Base-by-base conservation (phyloP, 2,329 filamentous ascomycete genomes). In the Aureobasidium sp. region DNA sequence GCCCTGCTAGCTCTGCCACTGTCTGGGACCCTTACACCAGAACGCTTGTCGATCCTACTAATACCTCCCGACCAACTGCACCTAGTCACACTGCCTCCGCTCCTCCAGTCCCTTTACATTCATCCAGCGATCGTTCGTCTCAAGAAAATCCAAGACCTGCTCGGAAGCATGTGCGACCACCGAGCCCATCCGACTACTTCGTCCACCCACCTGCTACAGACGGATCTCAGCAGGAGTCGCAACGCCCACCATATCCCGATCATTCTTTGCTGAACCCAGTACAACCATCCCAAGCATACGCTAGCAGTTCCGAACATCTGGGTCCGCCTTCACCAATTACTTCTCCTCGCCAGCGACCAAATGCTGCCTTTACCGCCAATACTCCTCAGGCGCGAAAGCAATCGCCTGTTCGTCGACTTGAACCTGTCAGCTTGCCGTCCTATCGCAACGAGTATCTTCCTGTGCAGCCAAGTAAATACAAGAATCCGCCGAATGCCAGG, bases 381-480 rank as follows among this genome's bases (percentile, higher is more conserved):
- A 60, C 45, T n/a, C 39, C 61, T 15, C 42, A 48, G 35, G 35
- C 56, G 2, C 44, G 61, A 19, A 63, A 33, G 35, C 61, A 67
- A 47, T 64, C 64, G 2, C 64, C 63, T 22, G 42, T 50, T 24
- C 35, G 29, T 6, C 64, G 61, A n/a, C 19, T 49, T 7, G 61
- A 63, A 29, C 61, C 61, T 27, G 59, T 60, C 33, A 56, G 42
- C 3, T 39, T 73, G 49, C 72, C 76, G 22, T 72, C 76, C 0
- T 82, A 82, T 66, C 74, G 80, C 64, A 80, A 78, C 64, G 79
- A 82, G 64, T 81, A 80, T 65, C 78, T 79, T 4, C 69, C 73
- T 39, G 68, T 72, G 15, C 69, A 70, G 15, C 71, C 72, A 9
- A 70, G 64, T 29, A 70, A 69, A 57, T 63, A 69, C n/a, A 68